Percentiles rank a stretch among this genome's conserved stretches.
Evolutionary conservation across 805 yeast genomes (phyloP).

Genomic region (Teunomyces atbi): DNA sequence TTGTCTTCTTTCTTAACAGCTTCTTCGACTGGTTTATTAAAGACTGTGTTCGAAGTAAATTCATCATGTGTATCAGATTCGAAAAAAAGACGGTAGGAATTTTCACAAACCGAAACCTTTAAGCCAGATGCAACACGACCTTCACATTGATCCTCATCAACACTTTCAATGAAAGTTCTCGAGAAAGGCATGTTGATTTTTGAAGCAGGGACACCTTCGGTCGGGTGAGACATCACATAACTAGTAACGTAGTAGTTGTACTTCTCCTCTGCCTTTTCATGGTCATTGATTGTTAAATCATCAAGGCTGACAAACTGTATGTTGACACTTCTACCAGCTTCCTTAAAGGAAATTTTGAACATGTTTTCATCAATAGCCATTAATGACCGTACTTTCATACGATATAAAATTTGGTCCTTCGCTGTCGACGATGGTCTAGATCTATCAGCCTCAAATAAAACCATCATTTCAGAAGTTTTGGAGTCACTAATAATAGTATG

Average conservation of each 20-base stretch:
- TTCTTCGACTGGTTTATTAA: slow-evolving; percentile 34
- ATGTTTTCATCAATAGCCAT: slow-evolving; percentile 84
- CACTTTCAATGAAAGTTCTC: slow-evolving; percentile 53
- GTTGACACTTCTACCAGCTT: slow-evolving; percentile 48
- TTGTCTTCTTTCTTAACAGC: slow-evolving; percentile 26
- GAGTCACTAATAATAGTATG: slow-evolving; percentile 79
- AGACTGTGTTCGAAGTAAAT: slow-evolving; percentile 62
- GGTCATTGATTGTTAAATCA: slow-evolving; percentile 73
- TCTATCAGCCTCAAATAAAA: slow-evolving; percentile 82
- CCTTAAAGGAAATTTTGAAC: slow-evolving; percentile 81
- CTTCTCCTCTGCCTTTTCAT: slow-evolving; percentile 72
- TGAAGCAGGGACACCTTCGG: slow-evolving; percentile 88
- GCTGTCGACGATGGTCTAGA: slow-evolving; percentile 62
- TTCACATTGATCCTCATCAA: slow-evolving; percentile 54
- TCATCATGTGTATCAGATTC: slow-evolving; percentile 78
- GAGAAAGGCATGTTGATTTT: slow-evolving; percentile 78
- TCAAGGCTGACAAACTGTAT: slow-evolving; percentile 86
- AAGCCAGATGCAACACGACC: slow-evolving; percentile 69
- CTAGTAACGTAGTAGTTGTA: slow-evolving; percentile 95
- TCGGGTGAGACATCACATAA: slow-evolving; percentile 91
- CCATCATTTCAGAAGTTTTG: slow-evolving; percentile 75
- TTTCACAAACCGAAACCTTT: slow-evolving; percentile 74
- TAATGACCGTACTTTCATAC: slow-evolving; percentile 79
- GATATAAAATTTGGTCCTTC: slow-evolving; percentile 83
- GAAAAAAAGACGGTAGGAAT: slow-evolving; percentile 76